Base-by-base conservation (phyloP, 2,329 filamentous ascomycete genomes). In the Tolypocladium paradoxum region DNA sequence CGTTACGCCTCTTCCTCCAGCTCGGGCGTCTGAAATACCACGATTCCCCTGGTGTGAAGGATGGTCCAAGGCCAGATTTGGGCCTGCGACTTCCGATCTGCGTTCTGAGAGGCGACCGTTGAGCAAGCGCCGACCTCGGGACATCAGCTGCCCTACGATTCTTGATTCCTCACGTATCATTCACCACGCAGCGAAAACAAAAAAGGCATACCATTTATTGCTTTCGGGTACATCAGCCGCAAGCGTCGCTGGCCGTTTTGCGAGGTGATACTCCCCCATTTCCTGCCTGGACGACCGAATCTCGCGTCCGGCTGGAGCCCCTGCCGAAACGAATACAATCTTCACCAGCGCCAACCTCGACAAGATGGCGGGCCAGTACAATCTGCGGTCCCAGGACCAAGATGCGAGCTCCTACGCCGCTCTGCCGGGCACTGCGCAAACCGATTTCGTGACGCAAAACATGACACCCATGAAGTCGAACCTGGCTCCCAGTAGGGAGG, bases 401-500 rank as follows among this genome's bases (percentile, higher is more conserved):
- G 62, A 65, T 34, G 54, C 58, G 9, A 62, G 47, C 53, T 53
- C 60, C 14, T 71, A 70, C 54, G 63, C 65, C 27, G 49, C 62
- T 4, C 56, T 71, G 50, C 69, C 69, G 7, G 68, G 68, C 47
- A 65, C 67, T 3, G 57, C 56, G 16, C 55, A 58, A 36, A 59
- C 56, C 6, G 61, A 55, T 9, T 65, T 65, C 51, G 61, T 70
- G 12, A 52, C 58, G 20, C 60, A 65, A 45, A 68, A 71, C 43
- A 58, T 60, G 51, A 68, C 67, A 11, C 55, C 62, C 0, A 58
- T 70, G 55, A 70, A 71, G 55, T 61, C 59, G 2, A 62, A 60
- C 34, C 54, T 70, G 22, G 51, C 56, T n/a, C 52, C 58, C 2
- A 54, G 57, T 11, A 57, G 58, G 50, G 63, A 65, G 35, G 55